phyloP scores from a whole-genome alignment of 768 basidiomycete species.

The Pisolithus orientalis region DNA sequence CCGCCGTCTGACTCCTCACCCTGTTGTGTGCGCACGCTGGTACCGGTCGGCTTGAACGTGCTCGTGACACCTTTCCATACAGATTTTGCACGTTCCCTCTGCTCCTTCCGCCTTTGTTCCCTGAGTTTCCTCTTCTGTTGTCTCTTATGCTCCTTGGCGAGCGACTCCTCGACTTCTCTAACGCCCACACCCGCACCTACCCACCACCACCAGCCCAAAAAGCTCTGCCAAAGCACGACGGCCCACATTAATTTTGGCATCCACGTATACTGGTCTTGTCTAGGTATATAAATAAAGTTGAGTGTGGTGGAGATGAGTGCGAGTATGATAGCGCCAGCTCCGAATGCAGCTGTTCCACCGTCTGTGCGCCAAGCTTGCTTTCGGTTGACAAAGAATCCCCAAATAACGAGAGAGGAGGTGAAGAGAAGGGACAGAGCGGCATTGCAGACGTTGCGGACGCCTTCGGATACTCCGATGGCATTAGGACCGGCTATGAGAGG shows the following conservation, averaged over 20 bases:
- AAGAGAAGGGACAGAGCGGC: conserved; percentile 94
- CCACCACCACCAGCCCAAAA: conserved; percentile 99
- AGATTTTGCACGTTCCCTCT: conserved; percentile 46
- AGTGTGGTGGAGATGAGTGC: conserved; percentile 78
- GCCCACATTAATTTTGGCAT: conserved; percentile 85
- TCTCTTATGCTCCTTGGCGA: conserved; percentile 48
- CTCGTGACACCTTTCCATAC: conserved; percentile 56
- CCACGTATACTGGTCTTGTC: conserved; percentile 86
- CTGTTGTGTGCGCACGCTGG: not conserved
- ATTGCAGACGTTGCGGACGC: conserved; percentile 91
- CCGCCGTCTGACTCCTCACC: not conserved
- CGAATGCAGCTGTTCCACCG: conserved; percentile 94
- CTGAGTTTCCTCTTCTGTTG: conserved; percentile 41
- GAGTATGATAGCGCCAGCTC: conserved; percentile 74
- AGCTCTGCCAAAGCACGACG: conserved; percentile 94
- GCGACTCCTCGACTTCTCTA: conserved; percentile 61
- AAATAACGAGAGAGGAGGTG: conserved; percentile 81
- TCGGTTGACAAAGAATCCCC: conserved; percentile 89
- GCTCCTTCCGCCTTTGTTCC: conserved; percentile 42
- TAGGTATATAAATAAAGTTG: conserved; percentile 82
- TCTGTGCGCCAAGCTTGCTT: conserved; percentile 93
- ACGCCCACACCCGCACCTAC: conserved; percentile 87
- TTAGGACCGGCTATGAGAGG: conserved; percentile 40
- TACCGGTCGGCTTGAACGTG: conserved; percentile 31
- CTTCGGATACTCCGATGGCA: conserved; percentile 54